Base-by-base conservation (phyloP, 1,284 basidiomycete species). In the Hortiboletus rubellus region DNA sequence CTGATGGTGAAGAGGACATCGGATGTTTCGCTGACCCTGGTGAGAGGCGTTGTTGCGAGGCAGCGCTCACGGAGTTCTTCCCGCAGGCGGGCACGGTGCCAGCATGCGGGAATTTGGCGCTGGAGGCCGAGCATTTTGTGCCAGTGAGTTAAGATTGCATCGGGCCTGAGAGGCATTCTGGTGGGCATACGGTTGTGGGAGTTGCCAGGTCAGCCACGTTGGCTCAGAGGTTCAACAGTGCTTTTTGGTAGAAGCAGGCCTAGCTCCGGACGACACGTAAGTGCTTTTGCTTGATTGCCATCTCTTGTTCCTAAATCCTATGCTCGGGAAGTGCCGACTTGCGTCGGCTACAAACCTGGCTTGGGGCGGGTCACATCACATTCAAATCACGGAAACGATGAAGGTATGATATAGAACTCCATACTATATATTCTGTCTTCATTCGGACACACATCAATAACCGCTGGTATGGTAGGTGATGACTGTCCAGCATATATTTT, bases 1-100 rank as follows among this genome's bases (percentile, higher is more conserved):
- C 54, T 56, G 54, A 56, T 56, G 53, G 54, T 56, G 54, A 56
- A 56, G 54, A 56, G 53, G 54, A 56, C 43, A 47, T 56, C 53
- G 33, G 54, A 56, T 36, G 54, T 56, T 42, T 56, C 54, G 44
- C 54, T 56, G 54, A 56, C 37, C 44, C 44, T 56, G 38, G 54
- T 44, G 54, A 56, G 17, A 27, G n/a, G 33, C 27, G 53, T 56
- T 57, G 54, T 57, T 33, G 54, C 54, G 38, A 56, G 54, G 54
- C 3, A 2, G 54, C 53, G 54, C 54, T 56, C 54, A 2, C 10
- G 54, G 24, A 56, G 14, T 42, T 56, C 54, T 56, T 56, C 54
- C 31, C 36, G 54, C 43, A 55, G 36, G 18, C 54, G 54, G 52
- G 54, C 41, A 18, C 54, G 51, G 54, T 55, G 54, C 54, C 54